Base-by-base conservation (phyloP, 2,329 filamentous ascomycete genomes). In the Aspergillus glaucus region DNA sequence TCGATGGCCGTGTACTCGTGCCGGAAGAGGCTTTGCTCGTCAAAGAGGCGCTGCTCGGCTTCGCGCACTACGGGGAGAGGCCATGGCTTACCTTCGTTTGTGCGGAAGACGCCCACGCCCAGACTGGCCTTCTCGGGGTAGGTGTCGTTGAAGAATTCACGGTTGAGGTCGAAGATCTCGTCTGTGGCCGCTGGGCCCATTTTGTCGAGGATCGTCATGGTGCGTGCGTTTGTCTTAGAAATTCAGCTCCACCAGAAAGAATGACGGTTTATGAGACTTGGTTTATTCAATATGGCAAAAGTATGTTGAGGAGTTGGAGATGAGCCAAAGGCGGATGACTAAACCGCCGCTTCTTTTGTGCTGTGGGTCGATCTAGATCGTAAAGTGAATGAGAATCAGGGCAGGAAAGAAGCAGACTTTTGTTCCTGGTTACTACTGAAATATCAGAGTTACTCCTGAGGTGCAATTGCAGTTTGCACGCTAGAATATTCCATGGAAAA, bases 1-100 rank as follows among this genome's bases (percentile, higher is more conserved):
- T 89, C 86, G 69, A 97, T 97, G 49, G 92, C 90, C 49, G 92
- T 88, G 75, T 97, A 98, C 78, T 98, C 93, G 78, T 97, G 93
- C 75, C 96, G 92, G 62, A 93, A 80, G 47, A 88, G 80, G 64
- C 90, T 88, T 72, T 96, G 88, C 68, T 86, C 85, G 66, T 82
- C 84, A 56, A 95, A 80, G 61, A 89, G 81, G 60, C 89, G 50
- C 59, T 75, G 65, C 75, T 69, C 66, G 17, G 92, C 90, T 85
- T 92, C 91, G 74, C 88, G 90, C 52, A 96, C 91, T 7, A 94
- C 89, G 10, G 91, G 90, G 51, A 96, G 74, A 52, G 95, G 85
- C 91, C 91, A 96, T n/a, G 91, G 91, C 76, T 95, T 95, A 57
- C 88, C 91, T 66, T 89, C 86, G 72, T 95, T 79, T 64, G 93